These are phyloP conservation scores for Picocystis sp. DNA, from an alignment of 163 green algal genomes.

Conservation along the genomic window DNA sequence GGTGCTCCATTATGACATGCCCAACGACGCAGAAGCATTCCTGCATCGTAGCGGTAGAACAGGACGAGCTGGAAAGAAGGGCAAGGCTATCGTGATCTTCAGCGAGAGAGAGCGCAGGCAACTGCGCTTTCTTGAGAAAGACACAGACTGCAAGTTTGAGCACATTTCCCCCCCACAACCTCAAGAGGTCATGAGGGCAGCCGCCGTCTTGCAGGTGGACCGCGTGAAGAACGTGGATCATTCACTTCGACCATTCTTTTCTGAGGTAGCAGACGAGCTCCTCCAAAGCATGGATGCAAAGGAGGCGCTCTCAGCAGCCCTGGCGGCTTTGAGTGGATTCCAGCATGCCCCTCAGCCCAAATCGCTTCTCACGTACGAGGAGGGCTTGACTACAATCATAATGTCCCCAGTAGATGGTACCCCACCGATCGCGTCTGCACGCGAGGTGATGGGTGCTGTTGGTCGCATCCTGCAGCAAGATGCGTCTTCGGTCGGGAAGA, in stretches of 20 bases:
- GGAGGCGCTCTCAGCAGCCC: conserved; percentile 55
- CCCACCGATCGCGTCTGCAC: too few species aligned
- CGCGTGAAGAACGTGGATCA: conserved; percentile 55
- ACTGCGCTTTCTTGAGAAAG: conserved; percentile 31
- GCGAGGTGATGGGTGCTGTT: too few species aligned
- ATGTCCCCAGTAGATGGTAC: too few species aligned
- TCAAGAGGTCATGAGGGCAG: conserved; percentile 42
- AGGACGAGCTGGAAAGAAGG: conserved; percentile 69
- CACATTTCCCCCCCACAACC: conserved; percentile 30
- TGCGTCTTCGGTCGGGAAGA: too few species aligned
- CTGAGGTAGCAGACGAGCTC: conserved; percentile 54
- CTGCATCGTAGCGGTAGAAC: conserved; percentile 81
- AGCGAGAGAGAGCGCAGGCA: conserved; percentile 25
- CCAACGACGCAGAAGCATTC: conserved; percentile 70
- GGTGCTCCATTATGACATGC: conserved; percentile 70
- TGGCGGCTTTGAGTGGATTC: conserved; percentile 74
- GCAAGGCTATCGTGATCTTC: conserved; percentile 73
- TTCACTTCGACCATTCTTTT: conserved; percentile 62
- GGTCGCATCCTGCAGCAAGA: too few species aligned
- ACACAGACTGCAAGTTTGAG: conserved; percentile 19
- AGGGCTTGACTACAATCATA: conserved; percentile 22
- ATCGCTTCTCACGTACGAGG: conserved; percentile 61
- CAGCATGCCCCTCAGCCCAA: conserved; percentile 47
- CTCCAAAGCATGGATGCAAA: conserved; percentile 36
- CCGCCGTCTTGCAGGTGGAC: conserved; percentile 36